phyloP scores from a whole-genome alignment of 169 alveolate species.

The Theileria sp. region DNA sequence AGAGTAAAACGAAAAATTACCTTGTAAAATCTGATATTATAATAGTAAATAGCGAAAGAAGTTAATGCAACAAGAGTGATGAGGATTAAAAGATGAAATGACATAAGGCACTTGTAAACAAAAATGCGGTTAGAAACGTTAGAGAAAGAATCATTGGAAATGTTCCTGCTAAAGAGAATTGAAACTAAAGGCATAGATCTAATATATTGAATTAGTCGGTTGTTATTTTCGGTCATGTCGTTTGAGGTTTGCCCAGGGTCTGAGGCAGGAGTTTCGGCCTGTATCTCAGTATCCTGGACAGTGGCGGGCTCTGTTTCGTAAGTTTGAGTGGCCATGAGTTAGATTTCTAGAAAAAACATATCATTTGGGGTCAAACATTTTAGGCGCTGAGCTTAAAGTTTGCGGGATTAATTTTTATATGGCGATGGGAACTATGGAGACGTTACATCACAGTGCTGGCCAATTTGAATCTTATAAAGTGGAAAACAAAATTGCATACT shows the following conservation, averaged over 20 bases:
- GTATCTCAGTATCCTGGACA: not conserved
- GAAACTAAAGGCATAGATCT: conserved; percentile 17
- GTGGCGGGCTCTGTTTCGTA: not conserved
- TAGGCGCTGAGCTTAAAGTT: not conserved
- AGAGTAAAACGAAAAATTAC: not conserved
- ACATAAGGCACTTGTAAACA: conserved; percentile 11
- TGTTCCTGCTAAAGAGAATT: not conserved
- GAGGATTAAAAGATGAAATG: conserved; percentile 17
- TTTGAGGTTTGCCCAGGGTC: not conserved
- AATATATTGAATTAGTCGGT: not conserved
- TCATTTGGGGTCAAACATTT: not conserved
- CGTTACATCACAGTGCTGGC: not conserved
- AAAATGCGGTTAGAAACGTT: conserved; percentile 10
- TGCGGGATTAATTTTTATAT: not conserved
- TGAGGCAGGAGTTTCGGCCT: not conserved
- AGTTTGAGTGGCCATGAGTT: not conserved
- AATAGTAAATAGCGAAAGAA: conserved; percentile 1
- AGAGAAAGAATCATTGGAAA: not conserved
- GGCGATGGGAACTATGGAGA: not conserved
- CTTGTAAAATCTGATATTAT: conserved; percentile 30
- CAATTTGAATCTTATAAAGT: not conserved
- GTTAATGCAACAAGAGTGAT: conserved; percentile 8
- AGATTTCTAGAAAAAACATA: too few species aligned
- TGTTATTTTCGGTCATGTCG: not conserved
- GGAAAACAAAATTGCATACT: not conserved